Evolutionary conservation across 140 eudicot genomes (phyloP).

Genomic region (Oenanthe javanica): DNA sequence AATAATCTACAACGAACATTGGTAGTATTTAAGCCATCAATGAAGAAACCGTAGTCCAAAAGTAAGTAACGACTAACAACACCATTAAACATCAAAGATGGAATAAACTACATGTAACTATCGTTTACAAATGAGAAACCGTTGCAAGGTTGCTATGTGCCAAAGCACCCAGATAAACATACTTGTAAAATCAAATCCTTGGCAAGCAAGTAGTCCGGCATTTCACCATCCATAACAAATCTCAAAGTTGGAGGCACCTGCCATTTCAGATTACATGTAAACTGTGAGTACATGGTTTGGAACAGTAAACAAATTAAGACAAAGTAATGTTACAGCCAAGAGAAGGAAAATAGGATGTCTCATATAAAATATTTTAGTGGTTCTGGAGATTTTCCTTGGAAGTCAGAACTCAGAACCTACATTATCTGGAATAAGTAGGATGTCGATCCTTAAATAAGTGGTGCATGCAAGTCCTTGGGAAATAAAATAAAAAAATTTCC

Average conservation of each 20-base stretch:
- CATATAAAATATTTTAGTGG: not conserved
- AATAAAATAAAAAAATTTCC: not conserved
- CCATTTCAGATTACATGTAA: conserved; percentile 11
- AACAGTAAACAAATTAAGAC: not conserved
- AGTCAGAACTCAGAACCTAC: not conserved
- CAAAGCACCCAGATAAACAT: conserved; percentile 19
- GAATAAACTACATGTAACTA: not conserved
- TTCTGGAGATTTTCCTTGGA: not conserved
- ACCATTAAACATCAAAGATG: not conserved
- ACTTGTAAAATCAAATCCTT: conserved; percentile 96
- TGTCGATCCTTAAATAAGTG: not conserved
- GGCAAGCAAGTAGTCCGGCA: conserved; percentile 93
- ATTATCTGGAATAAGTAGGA: not conserved
- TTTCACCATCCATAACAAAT: conserved; percentile 97
- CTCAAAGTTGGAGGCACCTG: conserved; percentile 98
- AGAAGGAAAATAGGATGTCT: not conserved
- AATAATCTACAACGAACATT: conserved; percentile 50
- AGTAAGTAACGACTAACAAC: not conserved
- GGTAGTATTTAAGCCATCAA: not conserved
- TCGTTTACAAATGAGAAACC: not conserved
- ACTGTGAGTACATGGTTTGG: not conserved
- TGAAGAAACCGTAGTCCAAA: not conserved
- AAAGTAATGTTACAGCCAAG: not conserved
- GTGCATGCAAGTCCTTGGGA: not conserved
- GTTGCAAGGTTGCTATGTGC: not conserved